Conservation (phyloP, 2,329 filamentous ascomycete genomes). For the Aspergillus piperis region DNA sequence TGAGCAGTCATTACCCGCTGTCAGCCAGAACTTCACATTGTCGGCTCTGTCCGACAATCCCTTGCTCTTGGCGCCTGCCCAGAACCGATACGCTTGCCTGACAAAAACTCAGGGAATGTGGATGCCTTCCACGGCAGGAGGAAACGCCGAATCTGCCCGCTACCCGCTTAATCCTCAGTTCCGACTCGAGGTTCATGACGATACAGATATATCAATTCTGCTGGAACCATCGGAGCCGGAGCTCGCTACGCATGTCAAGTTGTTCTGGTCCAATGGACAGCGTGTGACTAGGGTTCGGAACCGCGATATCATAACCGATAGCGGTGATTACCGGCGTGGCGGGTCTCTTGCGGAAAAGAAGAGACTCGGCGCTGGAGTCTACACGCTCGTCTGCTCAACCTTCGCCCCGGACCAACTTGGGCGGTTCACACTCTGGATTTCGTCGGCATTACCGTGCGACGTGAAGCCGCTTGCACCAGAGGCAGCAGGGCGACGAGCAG, state of each 20-base stretch:
- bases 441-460: slow-evolving; percentile 57
- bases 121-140: slow-evolving; percentile 79
- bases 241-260: slow-evolving; percentile 77
- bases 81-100: slow-evolving; percentile 60
- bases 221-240: slow-evolving; percentile 68
- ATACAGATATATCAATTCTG: slow-evolving; percentile 69
- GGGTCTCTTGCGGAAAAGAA: slow-evolving; percentile 68
- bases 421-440: slow-evolving; percentile 73
- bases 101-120: slow-evolving; percentile 67
- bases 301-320: slow-evolving; percentile 78
- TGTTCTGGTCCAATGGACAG: slow-evolving; percentile 75
- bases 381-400: slow-evolving; percentile 87
- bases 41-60: slow-evolving; percentile 72
- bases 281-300: slow-evolving; percentile 68
- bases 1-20: slow-evolving; percentile 73
- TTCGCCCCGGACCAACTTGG: slow-evolving; percentile 80
- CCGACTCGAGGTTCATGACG: slow-evolving; percentile 58
- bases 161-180: slow-evolving; percentile 92
- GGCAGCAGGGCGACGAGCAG: slow-evolving; percentile 71
- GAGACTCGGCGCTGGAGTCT: slow-evolving; percentile 68
- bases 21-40: slow-evolving; percentile 80
- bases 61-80: slow-evolving; percentile 63
- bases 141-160: slow-evolving; percentile 72
- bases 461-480: slow-evolving; percentile 68
- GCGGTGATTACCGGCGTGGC: slow-evolving; percentile 83